phyloP scores from a whole-genome alignment of 768 basidiomycete genomes.

The Candolleomyces eurysporus region DNA sequence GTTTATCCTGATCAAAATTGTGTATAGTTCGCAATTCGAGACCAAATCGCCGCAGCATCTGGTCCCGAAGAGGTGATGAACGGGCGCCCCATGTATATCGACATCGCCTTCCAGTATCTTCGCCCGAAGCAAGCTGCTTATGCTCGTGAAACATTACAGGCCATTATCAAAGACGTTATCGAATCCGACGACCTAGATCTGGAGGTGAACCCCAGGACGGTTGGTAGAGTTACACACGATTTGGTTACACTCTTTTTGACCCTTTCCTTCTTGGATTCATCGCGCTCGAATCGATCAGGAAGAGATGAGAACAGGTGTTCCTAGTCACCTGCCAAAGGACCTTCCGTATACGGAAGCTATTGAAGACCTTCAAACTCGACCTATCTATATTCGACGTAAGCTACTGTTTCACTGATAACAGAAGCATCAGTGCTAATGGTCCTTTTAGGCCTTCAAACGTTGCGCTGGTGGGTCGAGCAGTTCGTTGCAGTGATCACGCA shows the following conservation, averaged over 20 bases:
- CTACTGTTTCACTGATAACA: slow-evolving; percentile 13
- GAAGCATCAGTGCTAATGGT: slow-evolving; percentile 3
- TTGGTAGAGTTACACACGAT: slow-evolving; percentile 33
- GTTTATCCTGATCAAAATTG: slow-evolving; percentile 3
- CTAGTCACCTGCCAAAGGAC: slow-evolving; percentile 65
- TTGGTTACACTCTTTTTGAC: not conserved
- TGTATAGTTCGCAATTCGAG: slow-evolving; percentile 70
- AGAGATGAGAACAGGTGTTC: slow-evolving; percentile 76
- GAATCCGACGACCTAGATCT: slow-evolving; percentile 77
- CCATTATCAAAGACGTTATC: slow-evolving; percentile 71
- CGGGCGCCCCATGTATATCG: slow-evolving; percentile 82
- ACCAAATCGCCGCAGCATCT: slow-evolving; percentile 64
- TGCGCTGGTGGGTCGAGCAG: slow-evolving; percentile 82
- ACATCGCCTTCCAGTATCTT: slow-evolving; percentile 83
- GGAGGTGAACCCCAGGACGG: slow-evolving; percentile 82
- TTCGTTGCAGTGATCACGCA: slow-evolving; percentile 72
- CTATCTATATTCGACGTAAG: slow-evolving; percentile 88
- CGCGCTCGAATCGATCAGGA: slow-evolving; percentile 74
- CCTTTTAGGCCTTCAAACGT: slow-evolving; percentile 74
- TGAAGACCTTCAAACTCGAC: slow-evolving; percentile 76
- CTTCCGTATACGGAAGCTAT: slow-evolving; percentile 83
- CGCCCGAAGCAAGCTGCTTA: slow-evolving; percentile 80
- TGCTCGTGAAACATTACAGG: slow-evolving; percentile 75
- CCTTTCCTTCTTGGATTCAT: slow-evolving; percentile 64
- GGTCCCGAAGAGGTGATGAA: slow-evolving; percentile 62